Evolutionary conservation across 148 eudicot species (phyloP).

Genomic region (Rhododendron ferrugineum): DNA sequence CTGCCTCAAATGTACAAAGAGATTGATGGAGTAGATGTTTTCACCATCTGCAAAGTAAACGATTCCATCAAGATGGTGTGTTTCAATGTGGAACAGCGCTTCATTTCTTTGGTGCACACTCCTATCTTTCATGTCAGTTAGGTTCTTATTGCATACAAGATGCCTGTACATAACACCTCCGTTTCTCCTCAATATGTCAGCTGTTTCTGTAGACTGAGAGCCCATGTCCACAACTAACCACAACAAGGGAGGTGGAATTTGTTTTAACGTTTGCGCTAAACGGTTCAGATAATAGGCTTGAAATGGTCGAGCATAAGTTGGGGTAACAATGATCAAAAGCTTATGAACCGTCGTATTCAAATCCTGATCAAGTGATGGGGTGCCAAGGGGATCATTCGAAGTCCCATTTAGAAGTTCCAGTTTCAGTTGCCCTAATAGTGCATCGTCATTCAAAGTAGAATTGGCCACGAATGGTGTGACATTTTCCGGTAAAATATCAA

Average conservation of each 20-base stretch:
- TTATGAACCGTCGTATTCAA: slow-evolving; percentile 28
- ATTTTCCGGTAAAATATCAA: slow-evolving; percentile 21
- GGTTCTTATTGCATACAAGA: slow-evolving; percentile 58
- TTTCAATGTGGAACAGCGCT: slow-evolving; percentile 74
- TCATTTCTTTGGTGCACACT: slow-evolving; percentile 61
- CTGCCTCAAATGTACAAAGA: slow-evolving; percentile 62
- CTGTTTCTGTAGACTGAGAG: slow-evolving; percentile 62
- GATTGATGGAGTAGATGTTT: slow-evolving; percentile 49
- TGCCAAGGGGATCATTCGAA: slow-evolving; percentile 23
- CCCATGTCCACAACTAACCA: slow-evolving; percentile 88
- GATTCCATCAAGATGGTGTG: slow-evolving; percentile 68
- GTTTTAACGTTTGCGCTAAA: slow-evolving; percentile 65
- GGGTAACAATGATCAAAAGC: slow-evolving; percentile 80
- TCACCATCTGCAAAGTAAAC: slow-evolving; percentile 74
- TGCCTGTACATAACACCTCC: slow-evolving; percentile 90
- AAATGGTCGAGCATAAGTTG: slow-evolving; percentile 50
- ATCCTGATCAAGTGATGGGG: slow-evolving; percentile 23
- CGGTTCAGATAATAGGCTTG: slow-evolving; percentile 74
- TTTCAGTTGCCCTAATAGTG: slow-evolving; percentile 17
- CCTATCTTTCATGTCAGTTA: slow-evolving; percentile 48
- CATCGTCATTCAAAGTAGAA: slow-evolving; percentile 12
- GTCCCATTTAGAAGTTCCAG: slow-evolving; percentile 16
- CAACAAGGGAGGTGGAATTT: slow-evolving; percentile 58
- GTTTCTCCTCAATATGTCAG: slow-evolving; percentile 58
- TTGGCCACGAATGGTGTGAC: slow-evolving; percentile 18